Evolutionary conservation across 139 green algal species (phyloP).

Genomic region (Chlorella sorokiniana): DNA sequence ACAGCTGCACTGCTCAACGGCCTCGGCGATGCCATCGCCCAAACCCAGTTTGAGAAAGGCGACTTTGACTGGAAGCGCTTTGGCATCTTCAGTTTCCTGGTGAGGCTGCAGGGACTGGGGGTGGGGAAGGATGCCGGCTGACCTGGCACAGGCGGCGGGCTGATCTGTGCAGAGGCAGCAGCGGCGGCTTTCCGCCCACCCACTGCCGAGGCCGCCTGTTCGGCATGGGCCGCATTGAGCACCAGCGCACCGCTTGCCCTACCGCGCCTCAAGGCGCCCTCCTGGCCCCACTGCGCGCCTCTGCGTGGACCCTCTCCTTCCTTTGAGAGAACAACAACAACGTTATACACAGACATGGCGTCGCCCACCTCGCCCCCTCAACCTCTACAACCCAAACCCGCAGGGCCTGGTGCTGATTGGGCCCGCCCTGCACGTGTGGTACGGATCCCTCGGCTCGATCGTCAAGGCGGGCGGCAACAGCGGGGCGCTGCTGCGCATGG

Average conservation of each 20-base stretch:
- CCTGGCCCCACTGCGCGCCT: too few species aligned
- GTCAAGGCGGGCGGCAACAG: slow-evolving; percentile 59
- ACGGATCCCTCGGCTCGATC: slow-evolving; percentile 65
- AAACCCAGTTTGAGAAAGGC: slow-evolving; percentile 71
- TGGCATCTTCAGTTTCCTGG: slow-evolving; percentile 77
- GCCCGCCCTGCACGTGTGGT: slow-evolving; percentile 87
- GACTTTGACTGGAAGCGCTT: slow-evolving; percentile 65
- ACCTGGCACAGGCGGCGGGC: background rate
- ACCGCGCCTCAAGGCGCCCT: too few species aligned
- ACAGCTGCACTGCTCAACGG: slow-evolving; percentile 86
- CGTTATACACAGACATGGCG: too few species aligned
- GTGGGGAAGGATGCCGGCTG: too few species aligned
- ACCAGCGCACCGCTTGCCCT: too few species aligned
- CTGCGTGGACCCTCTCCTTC: too few species aligned
- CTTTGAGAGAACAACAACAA: too few species aligned
- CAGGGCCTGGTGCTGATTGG: slow-evolving; percentile 73
- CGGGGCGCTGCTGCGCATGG: slow-evolving; percentile 58
- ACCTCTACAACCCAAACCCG: background rate
- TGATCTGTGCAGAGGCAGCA: background rate
- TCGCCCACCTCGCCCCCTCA: background rate
- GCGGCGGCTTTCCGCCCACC: too few species aligned
- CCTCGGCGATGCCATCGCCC: slow-evolving; percentile 82
- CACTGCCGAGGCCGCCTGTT: too few species aligned
- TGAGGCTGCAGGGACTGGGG: too few species aligned
- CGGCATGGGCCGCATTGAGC: too few species aligned